These are phyloP conservation scores for Termitomyces sp. DNA, from an alignment of 768 basidiomycete genomes.

Conservation along the genomic window DNA sequence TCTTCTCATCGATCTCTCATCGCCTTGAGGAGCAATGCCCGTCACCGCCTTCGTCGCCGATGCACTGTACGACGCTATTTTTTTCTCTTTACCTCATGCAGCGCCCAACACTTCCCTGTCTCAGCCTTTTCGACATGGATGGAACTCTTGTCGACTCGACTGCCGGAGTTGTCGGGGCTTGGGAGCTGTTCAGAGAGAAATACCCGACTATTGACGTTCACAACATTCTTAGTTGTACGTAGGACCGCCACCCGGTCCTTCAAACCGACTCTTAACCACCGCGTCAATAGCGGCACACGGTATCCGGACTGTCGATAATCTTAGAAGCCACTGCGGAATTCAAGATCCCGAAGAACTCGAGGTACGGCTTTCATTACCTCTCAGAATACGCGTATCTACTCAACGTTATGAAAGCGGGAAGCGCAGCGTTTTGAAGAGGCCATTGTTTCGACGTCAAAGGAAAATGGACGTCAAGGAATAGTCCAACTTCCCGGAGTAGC, in stretches of 20 bases:
- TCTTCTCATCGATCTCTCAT: not conserved
- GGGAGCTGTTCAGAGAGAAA: conserved; percentile 69
- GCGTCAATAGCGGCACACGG: conserved; percentile 65
- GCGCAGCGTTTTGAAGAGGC: conserved; percentile 77
- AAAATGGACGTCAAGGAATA: conserved; percentile 57
- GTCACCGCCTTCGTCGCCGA: conserved; percentile 31
- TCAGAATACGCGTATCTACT: not conserved
- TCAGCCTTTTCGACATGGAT: conserved; percentile 80
- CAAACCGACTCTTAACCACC: not conserved
- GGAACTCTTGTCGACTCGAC: conserved; percentile 83
- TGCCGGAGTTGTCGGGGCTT: conserved; percentile 77
- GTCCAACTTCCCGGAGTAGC: conserved; percentile 71
- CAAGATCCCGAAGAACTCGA: conserved; percentile 64
- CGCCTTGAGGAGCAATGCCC: conserved; percentile 25
- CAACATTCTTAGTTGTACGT: conserved; percentile 59
- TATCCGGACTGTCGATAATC: conserved; percentile 79
- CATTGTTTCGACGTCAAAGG: conserved; percentile 58
- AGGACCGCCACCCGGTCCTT: conserved; percentile 4
- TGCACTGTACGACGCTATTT: conserved; percentile 35
- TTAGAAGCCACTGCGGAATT: conserved; percentile 67
- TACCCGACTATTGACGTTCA: conserved; percentile 66
- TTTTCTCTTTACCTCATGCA: not conserved
- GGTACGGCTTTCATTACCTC: conserved; percentile 32
- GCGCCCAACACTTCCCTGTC: conserved; percentile 5
- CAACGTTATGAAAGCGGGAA: conserved; percentile 44